Base-by-base conservation (phyloP, 805 yeast genomes). In the Scheffersomyces ergatensis region DNA sequence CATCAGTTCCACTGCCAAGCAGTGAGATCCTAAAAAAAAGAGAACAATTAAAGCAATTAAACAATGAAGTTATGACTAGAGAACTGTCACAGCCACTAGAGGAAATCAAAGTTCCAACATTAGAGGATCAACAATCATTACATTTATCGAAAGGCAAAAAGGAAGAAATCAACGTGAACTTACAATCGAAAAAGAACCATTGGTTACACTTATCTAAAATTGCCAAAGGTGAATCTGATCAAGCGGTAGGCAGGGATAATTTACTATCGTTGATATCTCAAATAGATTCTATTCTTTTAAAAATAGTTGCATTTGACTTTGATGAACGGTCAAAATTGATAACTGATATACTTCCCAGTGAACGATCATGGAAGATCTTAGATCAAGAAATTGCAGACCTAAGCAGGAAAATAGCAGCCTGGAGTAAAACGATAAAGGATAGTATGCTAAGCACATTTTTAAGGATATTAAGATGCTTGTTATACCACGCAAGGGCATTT, bases 301-400 rank as follows among this genome's bases (percentile, higher is more conserved):
- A 48, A 37, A 52, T 60, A 40, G 51, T 63, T 2, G 46, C 66
- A 0, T 55, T 52, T 41, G 65, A 62, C 39, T 61, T 49, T 35
- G 68, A 65, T 40, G 70, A 65, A 30, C 49, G 58, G 30, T 53
- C 60, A 38, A 62, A 60, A 44, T 40, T 51, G 9, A 42, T 57
- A 2, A 46, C 54, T 36, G 52, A 48, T 16, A 54, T 57, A 4
- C 44, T 55, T 24, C 63, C 65, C 9, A 58, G 59, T 47, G 67
- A 59, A 40, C 45, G 63, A 34, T 48, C 53, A 31, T 65, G 71
- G 71, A 57, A 53, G 27, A 21, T 41, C 7, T 39, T 57, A 18
- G 53, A 56, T 34, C 42, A 44, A 26, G 66, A 62, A 21, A 49
- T 58, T 6, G 34, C 42, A 5, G 43, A 39, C 13, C 40, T 60